Evolutionary conservation across 306 rosid species (phyloP), one percentile per base, ranked within the genome.

Genomic region (Vigna radiata): DNA sequence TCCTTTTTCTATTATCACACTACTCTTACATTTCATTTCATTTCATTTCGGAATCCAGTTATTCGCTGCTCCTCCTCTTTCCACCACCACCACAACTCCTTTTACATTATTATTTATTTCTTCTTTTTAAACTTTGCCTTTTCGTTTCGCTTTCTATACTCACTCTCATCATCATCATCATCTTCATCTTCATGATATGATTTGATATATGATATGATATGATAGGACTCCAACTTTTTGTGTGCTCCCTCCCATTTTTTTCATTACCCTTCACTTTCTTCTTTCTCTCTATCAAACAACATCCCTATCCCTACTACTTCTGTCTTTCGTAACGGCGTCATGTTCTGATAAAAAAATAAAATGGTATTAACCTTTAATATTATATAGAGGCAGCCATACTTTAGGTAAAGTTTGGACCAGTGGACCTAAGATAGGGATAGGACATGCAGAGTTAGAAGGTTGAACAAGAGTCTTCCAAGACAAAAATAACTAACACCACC

Each of bases 201-300:
- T 25, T 1, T 25, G 3, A 25, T 25, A 25, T 25, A 25, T 25
- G 27, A 25, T 25, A 76, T 65, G 80, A 76, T 29, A 31, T 60
- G 69, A 50, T 37, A 64, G 81, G 84, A 83, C 84, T 72, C 67
- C 54, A 18, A 29, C 83, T 61, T 83, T 77, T 72, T 65, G 75
- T 66, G 44, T 66, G 44, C 55, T 64, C 65, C 21, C 74, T 29
- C n/a, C 43, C 31, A 19, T 31, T 52, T 53, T 53, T 67, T 41
- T 67, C 39, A 14, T 17, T 25, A 62, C 78, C 71, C 11, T 9
- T 41, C 13, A 49, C 13, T 70, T 70, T 72, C n/a, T 23, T 25
- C 3, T 29, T 29, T 61, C 39, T 39, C 49, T 65, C 27, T 41
- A 16, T 60, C 72, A 60, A 62, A 62, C 60, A n/a, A 50, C 41